A percentile compares a stretch with the other conserved stretches of the same genome.
phyloP scores from a whole-genome alignment of 805 yeast genomes.

The Teunomyces barrocoloradensis region DNA sequence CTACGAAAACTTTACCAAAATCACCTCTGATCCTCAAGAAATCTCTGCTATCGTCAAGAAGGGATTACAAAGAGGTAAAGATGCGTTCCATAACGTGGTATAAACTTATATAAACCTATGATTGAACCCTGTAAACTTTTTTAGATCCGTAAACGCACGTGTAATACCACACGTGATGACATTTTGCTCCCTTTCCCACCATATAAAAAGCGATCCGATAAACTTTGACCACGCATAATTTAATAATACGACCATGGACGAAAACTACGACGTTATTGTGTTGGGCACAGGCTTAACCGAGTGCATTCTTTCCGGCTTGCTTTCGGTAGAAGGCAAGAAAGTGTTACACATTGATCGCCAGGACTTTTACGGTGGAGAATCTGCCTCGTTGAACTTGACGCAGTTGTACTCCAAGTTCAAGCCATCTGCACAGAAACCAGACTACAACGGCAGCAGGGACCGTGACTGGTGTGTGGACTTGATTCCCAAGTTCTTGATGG shows the following conservation, averaged over 20 bases:
- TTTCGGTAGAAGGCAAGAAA: conserved; percentile 97
- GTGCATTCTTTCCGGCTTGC: conserved; percentile 88
- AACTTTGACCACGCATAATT: conserved; percentile 1
- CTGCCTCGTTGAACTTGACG: conserved; percentile 76
- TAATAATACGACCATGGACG: conserved; percentile 61
- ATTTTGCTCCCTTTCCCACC: too few relatives aligned
- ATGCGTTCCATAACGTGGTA: conserved; percentile 58
- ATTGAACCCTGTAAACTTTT: too few relatives aligned
- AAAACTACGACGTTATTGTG: conserved; percentile 94
- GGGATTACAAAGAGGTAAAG: conserved; percentile 62
- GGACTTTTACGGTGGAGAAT: conserved; percentile 93
- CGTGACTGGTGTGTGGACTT: conserved; percentile 98
- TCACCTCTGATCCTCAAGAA: conserved; percentile 84
- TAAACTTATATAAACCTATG: too few relatives aligned
- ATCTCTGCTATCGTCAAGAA: conserved; percentile 70
- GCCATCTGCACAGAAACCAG: conserved; percentile 67
- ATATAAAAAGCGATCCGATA: too few relatives aligned
- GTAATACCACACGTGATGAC: too few relatives aligned
- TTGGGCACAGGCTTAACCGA: conserved; percentile 95
- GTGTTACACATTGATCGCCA: conserved; percentile 95
- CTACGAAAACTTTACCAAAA: conserved; percentile 73
- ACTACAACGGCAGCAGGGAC: conserved; percentile 76
- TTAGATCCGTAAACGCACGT: too few relatives aligned
- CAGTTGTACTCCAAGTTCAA: conserved; percentile 79
- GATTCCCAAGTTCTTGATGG: conserved; percentile 96